Percentiles rank a stretch among this genome's conserved stretches.
Conservation (phyloP, 345 rosid species). For the Eutrema yunnanense region DNA sequence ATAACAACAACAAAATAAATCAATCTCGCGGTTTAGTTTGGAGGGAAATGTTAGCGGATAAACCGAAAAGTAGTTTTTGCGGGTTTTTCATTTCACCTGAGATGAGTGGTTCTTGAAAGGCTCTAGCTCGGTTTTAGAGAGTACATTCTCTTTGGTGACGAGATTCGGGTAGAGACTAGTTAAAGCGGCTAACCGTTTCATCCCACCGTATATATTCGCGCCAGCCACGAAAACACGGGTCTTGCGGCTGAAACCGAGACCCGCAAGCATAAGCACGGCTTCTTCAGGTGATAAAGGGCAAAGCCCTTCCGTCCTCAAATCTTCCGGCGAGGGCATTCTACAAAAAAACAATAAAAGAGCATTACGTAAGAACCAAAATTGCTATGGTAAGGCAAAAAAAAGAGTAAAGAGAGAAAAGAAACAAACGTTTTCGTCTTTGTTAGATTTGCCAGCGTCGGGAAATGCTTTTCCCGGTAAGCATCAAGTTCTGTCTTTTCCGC, state of each 20-base stretch:
- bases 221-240: slow-evolving; percentile 83
- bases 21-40: neutral
- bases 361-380: neutral
- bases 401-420: neutral
- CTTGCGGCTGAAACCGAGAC: slow-evolving; percentile 82
- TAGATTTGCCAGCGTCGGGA: slow-evolving; percentile 63
- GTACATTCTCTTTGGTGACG: slow-evolving; percentile 87
- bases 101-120: slow-evolving; percentile 87
- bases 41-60: neutral
- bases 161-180: slow-evolving; percentile 78
- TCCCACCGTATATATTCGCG: slow-evolving; percentile 81
- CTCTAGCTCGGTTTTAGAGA: slow-evolving; percentile 62
- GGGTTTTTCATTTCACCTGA: slow-evolving; percentile 44
- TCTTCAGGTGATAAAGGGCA: slow-evolving; percentile 96
- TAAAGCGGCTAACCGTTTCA: slow-evolving; percentile 55
- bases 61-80: neutral
- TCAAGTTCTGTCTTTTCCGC: slow-evolving; percentile 66
- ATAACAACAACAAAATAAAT: neutral
- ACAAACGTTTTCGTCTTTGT: slow-evolving; percentile 56
- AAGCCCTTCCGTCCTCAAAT: slow-evolving; percentile 73
- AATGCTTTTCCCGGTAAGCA: slow-evolving; percentile 81
- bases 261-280: slow-evolving; percentile 88
- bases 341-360: neutral
- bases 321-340: slow-evolving; percentile 76
- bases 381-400: neutral